Base-by-base conservation (phyloP, 169 alveolate species). In the Plasmodium yoelii region DNA sequence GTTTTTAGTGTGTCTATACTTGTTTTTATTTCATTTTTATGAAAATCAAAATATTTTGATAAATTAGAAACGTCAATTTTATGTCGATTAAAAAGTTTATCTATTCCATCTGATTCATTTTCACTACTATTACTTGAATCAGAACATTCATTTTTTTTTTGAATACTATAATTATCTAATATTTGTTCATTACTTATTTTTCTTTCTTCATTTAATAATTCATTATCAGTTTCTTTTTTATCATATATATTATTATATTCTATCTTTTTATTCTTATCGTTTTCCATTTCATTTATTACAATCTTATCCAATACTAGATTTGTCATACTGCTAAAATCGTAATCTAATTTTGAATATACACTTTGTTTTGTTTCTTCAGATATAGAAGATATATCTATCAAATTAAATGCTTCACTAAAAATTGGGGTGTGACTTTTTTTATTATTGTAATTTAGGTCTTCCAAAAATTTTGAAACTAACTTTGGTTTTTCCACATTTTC, bases 401-500 rank as follows among this genome's bases (percentile, higher is more conserved):
- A 15, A 19, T 57, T 55, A 2, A 34, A 80, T 13, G 24, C 57
- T 47, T 67, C 73, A 3, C 26, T 65, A 15, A 55, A 59, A 6
- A 60, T 13, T 2, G 72, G 34, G 1, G 70, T 22, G 28, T 51
- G 90, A 24, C 64, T 65, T 56, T 80, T 80, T 57, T 56, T 80
- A 28, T 80, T 80, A 28, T 71, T 68, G 28, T 80, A 67, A 47
- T 80, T 80, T 71, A 53, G n/a, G 39, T 80, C 88, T 12, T 75
- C 75, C 9, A 75, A 56, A 55, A 39, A 63, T 75, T 75, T 75
- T 18, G 61, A 61, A 75, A 64, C 34, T 34, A 75, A 26, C 22
- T 46, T 56, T 59, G 87, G 88, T 75, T 71, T 75, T 42, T 53
- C n/a, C n/a, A n/a, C n/a, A n/a, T n/a, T n/a, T n/a, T n/a, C n/a